Conservation (phyloP, 306 rosid genomes). For the Lathyrus sativus region DNA sequence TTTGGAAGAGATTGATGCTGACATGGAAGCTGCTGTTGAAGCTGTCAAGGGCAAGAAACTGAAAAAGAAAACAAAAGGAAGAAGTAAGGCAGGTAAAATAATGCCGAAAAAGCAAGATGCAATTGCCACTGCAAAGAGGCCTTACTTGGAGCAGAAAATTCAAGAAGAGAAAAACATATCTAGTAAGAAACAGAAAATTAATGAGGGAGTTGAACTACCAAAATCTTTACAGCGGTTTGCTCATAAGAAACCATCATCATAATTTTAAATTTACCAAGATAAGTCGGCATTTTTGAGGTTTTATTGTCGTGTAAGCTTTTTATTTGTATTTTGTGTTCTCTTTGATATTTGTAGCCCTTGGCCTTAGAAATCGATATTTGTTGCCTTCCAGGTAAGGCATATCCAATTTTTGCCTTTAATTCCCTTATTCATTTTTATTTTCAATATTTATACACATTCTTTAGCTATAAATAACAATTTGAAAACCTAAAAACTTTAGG, state of each 20-base stretch:
- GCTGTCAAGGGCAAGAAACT: slow-evolving; percentile 54
- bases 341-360: slow-evolving; percentile 19
- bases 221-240: slow-evolving; percentile 77
- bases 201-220: slow-evolving; percentile 59
- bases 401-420: slow-evolving; percentile 28
- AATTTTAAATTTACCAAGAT: neutral
- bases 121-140: slow-evolving; percentile 66
- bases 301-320: slow-evolving; percentile 7
- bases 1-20: slow-evolving; percentile 58
- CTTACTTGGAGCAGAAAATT: slow-evolving; percentile 64
- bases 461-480: neutral
- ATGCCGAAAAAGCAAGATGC: slow-evolving; percentile 62
- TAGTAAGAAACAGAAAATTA: slow-evolving; percentile 60
- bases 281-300: neutral
- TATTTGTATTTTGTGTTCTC: slow-evolving; percentile 22
- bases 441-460: neutral
- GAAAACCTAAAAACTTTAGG: neutral
- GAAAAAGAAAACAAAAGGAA: slow-evolving; percentile 90
- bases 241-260: slow-evolving; percentile 54
- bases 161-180: slow-evolving; percentile 53
- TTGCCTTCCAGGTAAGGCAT: slow-evolving; percentile 19
- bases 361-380: slow-evolving; percentile 9
- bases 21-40: slow-evolving; percentile 72
- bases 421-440: neutral
- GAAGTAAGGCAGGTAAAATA: slow-evolving; percentile 71